phyloP scores from a whole-genome alignment of 106 monocot genomes.

The Dendrobium huoshanense region DNA sequence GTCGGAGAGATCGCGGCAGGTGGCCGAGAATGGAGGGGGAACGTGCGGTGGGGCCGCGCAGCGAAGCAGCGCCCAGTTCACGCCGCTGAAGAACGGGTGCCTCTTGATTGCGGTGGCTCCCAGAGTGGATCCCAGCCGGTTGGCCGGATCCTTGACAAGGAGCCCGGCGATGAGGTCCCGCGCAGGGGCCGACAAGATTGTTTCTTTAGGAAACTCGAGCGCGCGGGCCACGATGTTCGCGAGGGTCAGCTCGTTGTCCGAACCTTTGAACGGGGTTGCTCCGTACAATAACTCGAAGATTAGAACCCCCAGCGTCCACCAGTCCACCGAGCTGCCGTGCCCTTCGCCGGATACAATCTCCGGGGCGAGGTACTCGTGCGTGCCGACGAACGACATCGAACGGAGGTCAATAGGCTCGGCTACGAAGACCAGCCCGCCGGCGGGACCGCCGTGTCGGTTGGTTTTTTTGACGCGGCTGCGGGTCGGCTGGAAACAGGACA shows the following conservation, averaged over 20 bases:
- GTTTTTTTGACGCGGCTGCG: conserved; percentile 15
- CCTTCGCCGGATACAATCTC: conserved; percentile 94
- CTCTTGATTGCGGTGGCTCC: conserved; percentile 76
- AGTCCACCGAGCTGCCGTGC: conserved; percentile 85
- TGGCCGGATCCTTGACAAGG: conserved; percentile 61
- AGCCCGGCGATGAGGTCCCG: conserved; percentile 59
- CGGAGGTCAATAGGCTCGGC: conserved; percentile 86
- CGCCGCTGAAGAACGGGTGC: conserved; percentile 75
- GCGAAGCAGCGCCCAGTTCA: conserved; percentile 85
- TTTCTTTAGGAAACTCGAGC: conserved; percentile 90
- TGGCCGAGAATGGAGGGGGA: conserved; percentile 36
- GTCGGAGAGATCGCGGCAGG: conserved; percentile 27
- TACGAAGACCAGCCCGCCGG: conserved; percentile 52
- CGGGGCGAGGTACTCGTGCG: conserved; percentile 91
- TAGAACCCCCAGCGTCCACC: conserved; percentile 93
- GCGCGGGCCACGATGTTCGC: conserved; percentile 88
- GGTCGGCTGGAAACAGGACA: conserved; percentile 29
- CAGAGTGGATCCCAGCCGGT: conserved; percentile 54
- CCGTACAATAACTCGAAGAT: conserved; percentile 86
- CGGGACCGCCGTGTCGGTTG: background rate
- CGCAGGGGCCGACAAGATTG: conserved; percentile 26
- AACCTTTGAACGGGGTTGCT: conserved; percentile 71
- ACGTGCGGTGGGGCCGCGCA: conserved; percentile 63
- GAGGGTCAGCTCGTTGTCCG: conserved; percentile 69
- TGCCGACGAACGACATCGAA: conserved; percentile 92